A percentile compares a stretch with the other conserved stretches of the same genome.
These are phyloP conservation scores for Edaphochlamys debaryana DNA, from an alignment of 139 green algal species.

Conservation along the genomic window DNA sequence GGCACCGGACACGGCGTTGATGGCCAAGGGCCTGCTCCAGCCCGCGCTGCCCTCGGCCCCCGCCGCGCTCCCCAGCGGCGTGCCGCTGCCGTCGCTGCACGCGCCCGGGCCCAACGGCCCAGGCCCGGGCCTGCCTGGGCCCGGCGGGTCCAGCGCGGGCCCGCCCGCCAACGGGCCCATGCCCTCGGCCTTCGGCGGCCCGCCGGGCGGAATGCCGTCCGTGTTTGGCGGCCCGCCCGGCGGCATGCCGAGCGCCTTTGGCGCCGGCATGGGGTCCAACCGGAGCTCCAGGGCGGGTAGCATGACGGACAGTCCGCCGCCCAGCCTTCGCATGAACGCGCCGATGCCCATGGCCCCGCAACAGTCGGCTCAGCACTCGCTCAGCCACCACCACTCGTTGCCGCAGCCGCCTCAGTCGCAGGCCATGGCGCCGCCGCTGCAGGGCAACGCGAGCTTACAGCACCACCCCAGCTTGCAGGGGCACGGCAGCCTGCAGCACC, in stretches of 20 bases:
- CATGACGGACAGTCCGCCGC: slow-evolving; percentile 43
- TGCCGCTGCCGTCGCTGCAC: background rate
- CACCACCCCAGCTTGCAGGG: background rate
- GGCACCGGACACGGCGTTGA: background rate
- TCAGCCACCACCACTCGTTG: slow-evolving; percentile 26
- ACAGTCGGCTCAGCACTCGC: background rate
- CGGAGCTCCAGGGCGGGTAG: slow-evolving; percentile 35
- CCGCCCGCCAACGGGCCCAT: no score
- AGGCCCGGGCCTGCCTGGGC: no score
- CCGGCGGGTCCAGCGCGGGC: no score
- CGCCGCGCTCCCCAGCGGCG: background rate
- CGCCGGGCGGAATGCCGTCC: background rate
- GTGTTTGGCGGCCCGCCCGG: slow-evolving; percentile 7
- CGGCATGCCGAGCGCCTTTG: slow-evolving; percentile 9
- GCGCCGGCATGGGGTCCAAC: slow-evolving; percentile 19
- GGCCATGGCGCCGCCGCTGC: background rate
- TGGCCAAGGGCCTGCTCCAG: no score
- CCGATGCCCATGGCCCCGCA: background rate
- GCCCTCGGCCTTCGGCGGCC: background rate
- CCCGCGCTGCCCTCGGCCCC: background rate
- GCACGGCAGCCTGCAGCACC: slow-evolving; percentile 3
- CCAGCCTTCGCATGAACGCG: slow-evolving; percentile 5
- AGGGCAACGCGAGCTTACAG: background rate
- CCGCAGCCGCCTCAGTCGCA: slow-evolving; percentile 14
- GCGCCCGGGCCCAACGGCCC: background rate